Evolutionary conservation across 2,329 filamentous ascomycete species (phyloP), one percentile per base, ranked within the genome.

Genomic region (Penicillium janthinellum): DNA sequence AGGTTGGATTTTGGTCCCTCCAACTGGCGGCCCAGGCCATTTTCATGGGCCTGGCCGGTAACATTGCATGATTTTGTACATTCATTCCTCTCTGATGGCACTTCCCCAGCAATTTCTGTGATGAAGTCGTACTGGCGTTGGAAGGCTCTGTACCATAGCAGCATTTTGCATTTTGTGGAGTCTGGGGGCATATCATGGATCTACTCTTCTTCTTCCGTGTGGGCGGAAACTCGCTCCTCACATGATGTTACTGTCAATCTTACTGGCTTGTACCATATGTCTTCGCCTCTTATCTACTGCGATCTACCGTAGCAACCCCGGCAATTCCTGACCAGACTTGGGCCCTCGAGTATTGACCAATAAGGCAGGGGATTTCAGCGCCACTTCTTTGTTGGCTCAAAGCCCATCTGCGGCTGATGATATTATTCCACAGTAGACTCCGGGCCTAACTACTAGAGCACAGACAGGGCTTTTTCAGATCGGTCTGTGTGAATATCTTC

Each of bases 1-100:
- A 98, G 78, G 95, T 96, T 31, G 95, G 95, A 35, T 88, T 98
- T 70, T 99, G 95, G 95, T 96, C 92, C 3, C 83, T 98, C 57
- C 93, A 94, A 68, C 81, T 99, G 58, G 91, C 94, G 6, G 90
- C 94, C 7, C 95, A 99, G 74, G 95, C 94, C 3, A 84, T 99
- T 38, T 95, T 98, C 73, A 90, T 98, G 79, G 95, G 95, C 10
- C 90, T 98, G 83, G 94, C 93, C 4, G 94, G 94, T 15, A 95
- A 92, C 67, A 82, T 87, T 62, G 84, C 84, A 57, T 86, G 71
- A 77, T 62, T 48, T 57, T 71, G 64, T 70, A 67, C 54, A 63
- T 62, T 65, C 65, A 35, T 54, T n/a, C 54, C 52, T 54, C 17
- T 42, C n/a, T 39, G 35, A 38, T 42, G 55, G 28, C 31, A 38